A percentile compares a stretch with the other conserved stretches of the same genome.
These are phyloP conservation scores for Colletotrichum godetiae DNA, from an alignment of 2,329 filamentous ascomycete species.

Conservation along the genomic window DNA sequence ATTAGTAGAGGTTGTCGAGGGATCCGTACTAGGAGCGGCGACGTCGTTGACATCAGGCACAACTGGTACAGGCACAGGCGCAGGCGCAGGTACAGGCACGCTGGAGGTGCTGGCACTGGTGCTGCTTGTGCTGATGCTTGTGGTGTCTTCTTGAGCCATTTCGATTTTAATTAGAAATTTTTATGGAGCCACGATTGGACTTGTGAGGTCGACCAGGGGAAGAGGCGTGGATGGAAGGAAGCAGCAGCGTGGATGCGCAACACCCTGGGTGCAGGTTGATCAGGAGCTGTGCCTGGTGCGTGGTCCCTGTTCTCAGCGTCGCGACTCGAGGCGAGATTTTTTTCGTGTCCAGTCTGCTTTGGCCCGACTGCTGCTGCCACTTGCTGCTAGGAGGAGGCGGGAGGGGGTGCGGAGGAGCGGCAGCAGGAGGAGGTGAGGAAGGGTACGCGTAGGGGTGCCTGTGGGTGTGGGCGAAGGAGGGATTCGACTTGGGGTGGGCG, in stretches of 20 bases:
- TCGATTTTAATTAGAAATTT: constrained; percentile 53
- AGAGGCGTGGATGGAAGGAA: constrained; percentile 32
- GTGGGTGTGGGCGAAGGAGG: constrained; percentile 31
- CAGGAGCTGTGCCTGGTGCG: constrained; percentile 17
- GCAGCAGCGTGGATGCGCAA: constrained; percentile 34
- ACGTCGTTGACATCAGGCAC: constrained; percentile 32
- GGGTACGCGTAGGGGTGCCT: constrained; percentile 29
- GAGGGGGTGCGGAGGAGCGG: constrained; percentile 31
- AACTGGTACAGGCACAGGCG: constrained; percentile 21
- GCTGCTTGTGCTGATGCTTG: constrained; percentile 35
- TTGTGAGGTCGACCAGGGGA: constrained; percentile 45
- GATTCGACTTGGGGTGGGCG: constrained; percentile 11
- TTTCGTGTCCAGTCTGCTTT: constrained; percentile 8
- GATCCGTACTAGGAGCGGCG: constrained; percentile 19
- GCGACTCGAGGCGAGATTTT: constrained; percentile 22
- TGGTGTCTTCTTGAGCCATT: constrained; percentile 47
- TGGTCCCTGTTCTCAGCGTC: constrained; percentile 29
- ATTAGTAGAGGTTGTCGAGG: constrained; percentile 34
- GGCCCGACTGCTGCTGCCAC: constrained; percentile 17
- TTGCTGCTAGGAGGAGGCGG: constrained; percentile 18
- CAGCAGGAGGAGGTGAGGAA: constrained; percentile 28
- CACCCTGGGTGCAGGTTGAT: constrained; percentile 34
- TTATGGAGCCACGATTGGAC: constrained; percentile 50
- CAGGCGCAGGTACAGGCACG: constrained; percentile 23
- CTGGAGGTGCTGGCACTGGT: constrained; percentile 29